Evolutionary conservation across 1,284 basidiomycete species (phyloP).

Genomic region (Ceratobasidium theobromae): DNA sequence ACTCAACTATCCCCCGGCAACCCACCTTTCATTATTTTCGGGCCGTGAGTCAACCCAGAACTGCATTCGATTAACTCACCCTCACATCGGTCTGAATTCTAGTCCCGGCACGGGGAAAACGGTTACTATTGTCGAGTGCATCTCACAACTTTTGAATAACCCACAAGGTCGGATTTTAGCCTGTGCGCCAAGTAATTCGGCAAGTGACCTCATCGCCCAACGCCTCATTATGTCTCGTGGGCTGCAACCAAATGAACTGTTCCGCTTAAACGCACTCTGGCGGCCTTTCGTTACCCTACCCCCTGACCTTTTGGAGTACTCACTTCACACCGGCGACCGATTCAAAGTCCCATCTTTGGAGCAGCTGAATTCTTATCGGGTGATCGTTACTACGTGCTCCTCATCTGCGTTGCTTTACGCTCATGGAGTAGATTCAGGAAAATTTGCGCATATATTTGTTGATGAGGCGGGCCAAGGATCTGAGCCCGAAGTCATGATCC

Average conservation of each 20-base stretch:
- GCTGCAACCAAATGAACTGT: slow-evolving; percentile 49
- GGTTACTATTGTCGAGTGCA: slow-evolving; percentile 64
- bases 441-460: slow-evolving; percentile 62
- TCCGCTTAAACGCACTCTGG: slow-evolving; percentile 58
- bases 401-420: slow-evolving; percentile 58
- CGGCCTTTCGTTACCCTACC: neutral
- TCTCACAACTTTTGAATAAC: slow-evolving; percentile 53
- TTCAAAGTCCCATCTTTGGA: slow-evolving; percentile 27
- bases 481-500: slow-evolving; percentile 60
- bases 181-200: slow-evolving; percentile 64
- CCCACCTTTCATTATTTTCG: slow-evolving; percentile 61
- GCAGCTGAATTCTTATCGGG: slow-evolving; percentile 50
- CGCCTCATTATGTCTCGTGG: slow-evolving; percentile 45
- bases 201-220: slow-evolving; percentile 58
- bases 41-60: slow-evolving; percentile 56
- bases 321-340: neutral
- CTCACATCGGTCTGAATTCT: neutral
- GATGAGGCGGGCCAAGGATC: slow-evolving; percentile 67
- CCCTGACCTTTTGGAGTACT: neutral
- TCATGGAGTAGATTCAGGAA: slow-evolving; percentile 56
- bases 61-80: neutral
- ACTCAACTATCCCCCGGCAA: slow-evolving; percentile 49
- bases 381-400: slow-evolving; percentile 62
- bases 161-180: slow-evolving; percentile 56
- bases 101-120: slow-evolving; percentile 71